These are phyloP conservation scores for Wallacemonas collosoma DNA, from an alignment of 208 protist species.

Conservation along the genomic window DNA sequence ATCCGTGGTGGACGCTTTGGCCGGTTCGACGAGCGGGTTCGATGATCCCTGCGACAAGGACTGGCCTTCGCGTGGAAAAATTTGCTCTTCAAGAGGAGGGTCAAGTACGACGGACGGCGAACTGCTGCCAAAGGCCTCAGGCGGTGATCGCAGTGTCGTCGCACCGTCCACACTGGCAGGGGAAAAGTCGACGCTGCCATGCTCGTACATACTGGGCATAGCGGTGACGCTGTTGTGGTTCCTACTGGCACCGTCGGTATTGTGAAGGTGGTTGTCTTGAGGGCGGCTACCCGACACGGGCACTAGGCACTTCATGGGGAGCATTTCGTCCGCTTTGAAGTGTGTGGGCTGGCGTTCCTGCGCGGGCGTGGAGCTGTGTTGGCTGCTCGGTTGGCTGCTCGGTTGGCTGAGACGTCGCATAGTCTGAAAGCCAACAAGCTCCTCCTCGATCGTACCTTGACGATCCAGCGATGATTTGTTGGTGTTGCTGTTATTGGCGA, in stretches of 20 bases:
- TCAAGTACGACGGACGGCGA: conserved; percentile 2
- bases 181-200: conserved; percentile 3
- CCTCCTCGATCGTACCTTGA: conserved; percentile 11
- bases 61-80: conserved; percentile 7
- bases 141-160: conserved; percentile 10
- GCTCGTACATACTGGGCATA: neutral
- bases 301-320: neutral
- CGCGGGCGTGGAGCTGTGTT: neutral
- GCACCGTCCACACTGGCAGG: neutral
- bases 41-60: conserved; percentile 5
- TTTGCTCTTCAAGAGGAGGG: neutral
- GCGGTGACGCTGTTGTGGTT: neutral
- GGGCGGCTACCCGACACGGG: neutral
- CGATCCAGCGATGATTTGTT: neutral
- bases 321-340: neutral
- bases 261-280: neutral
- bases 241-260: neutral
- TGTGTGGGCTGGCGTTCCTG: conserved; percentile 6
- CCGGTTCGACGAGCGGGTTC: conserved; percentile 13
- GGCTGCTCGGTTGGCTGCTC: neutral
- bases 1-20: neutral
- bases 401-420: conserved; percentile 12
- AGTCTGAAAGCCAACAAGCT: conserved; percentile 1
- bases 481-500: neutral
- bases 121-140: neutral